Conservation (phyloP, 2,329 filamentous ascomycete genomes). For the Monilinia fructigena region DNA sequence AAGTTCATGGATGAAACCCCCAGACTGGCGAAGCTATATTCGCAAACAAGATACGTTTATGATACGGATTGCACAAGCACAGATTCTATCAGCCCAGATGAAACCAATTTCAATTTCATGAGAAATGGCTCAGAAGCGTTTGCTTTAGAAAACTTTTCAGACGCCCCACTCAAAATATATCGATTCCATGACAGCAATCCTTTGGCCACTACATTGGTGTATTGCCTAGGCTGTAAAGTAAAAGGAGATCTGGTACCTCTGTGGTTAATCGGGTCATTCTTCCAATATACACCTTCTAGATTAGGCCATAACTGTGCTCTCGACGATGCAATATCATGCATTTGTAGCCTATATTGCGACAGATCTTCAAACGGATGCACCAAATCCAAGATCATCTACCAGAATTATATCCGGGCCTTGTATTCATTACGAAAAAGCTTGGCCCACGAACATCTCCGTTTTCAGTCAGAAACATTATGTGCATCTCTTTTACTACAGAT, state of each 20-base stretch:
- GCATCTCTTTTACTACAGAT: slow-evolving; percentile 29
- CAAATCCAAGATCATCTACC: slow-evolving; percentile 14
- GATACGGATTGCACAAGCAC: slow-evolving; percentile 10
- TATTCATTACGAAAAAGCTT: slow-evolving; percentile 22
- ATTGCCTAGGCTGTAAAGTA: slow-evolving; percentile 25
- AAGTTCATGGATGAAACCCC: slow-evolving; percentile 29
- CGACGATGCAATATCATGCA: slow-evolving; percentile 27
- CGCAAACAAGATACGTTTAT: slow-evolving; percentile 21
- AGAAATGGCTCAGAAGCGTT: neutral
- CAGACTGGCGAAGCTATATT: slow-evolving; percentile 22
- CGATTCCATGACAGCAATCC: slow-evolving; percentile 20
- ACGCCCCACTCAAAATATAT: neutral
- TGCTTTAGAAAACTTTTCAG: neutral
- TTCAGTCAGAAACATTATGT: slow-evolving; percentile 27
- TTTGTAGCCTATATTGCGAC: slow-evolving; percentile 25
- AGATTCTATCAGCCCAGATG: neutral
- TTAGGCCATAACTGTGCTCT: slow-evolving; percentile 27
- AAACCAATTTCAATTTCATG: neutral
- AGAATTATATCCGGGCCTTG: slow-evolving; percentile 26
- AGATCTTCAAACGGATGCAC: slow-evolving; percentile 12
- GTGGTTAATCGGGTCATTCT: slow-evolving; percentile 23
- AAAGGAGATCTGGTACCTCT: slow-evolving; percentile 24
- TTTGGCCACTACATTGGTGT: slow-evolving; percentile 22
- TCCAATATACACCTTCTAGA: slow-evolving; percentile 25
- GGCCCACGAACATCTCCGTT: neutral